These are phyloP conservation scores for Dentipellis sp. DNA, from an alignment of 768 basidiomycete genomes.

Conservation along the genomic window DNA sequence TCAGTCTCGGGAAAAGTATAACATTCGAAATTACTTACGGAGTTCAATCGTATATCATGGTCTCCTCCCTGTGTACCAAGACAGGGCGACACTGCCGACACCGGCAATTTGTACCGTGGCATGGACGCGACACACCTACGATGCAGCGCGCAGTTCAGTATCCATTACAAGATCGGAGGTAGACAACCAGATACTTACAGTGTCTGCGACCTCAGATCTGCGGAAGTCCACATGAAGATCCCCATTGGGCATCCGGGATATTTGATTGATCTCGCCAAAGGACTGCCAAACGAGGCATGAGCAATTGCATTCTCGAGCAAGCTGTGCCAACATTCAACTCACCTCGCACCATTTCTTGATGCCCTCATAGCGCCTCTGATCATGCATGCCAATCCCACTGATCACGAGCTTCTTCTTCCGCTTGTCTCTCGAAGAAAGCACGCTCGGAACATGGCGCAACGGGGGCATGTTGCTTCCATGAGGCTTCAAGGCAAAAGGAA, in stretches of 20 bases:
- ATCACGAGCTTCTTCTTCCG: constrained; percentile 52
- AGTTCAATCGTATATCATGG: constrained; percentile 17
- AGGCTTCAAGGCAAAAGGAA: constrained; percentile 23
- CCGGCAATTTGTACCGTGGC: constrained; percentile 67
- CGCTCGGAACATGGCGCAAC: constrained; percentile 14
- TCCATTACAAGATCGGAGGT: background rate
- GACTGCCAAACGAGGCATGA: constrained; percentile 7
- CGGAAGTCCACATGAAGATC: constrained; percentile 73
- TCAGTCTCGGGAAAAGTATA: too few species aligned
- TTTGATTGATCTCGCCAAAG: constrained; percentile 70
- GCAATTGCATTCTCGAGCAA: constrained; percentile 3
- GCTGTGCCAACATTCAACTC: constrained; percentile 13
- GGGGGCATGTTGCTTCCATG: constrained; percentile 6
- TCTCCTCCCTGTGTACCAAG: constrained; percentile 56
- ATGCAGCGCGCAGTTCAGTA: background rate
- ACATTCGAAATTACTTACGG: background rate
- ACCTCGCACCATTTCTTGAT: constrained; percentile 75
- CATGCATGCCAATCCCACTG: constrained; percentile 55
- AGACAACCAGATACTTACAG: constrained; percentile 34
- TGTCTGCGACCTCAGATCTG: constrained; percentile 71
- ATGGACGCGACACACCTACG: constrained; percentile 70
- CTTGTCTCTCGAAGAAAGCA: constrained; percentile 35
- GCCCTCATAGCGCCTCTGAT: constrained; percentile 55
- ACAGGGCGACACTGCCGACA: constrained; percentile 71
- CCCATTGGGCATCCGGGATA: constrained; percentile 65